These are phyloP conservation scores for Obelidium mucronatum DNA, from an alignment of 192 early-diverging fungal species.

Conservation along the genomic window DNA sequence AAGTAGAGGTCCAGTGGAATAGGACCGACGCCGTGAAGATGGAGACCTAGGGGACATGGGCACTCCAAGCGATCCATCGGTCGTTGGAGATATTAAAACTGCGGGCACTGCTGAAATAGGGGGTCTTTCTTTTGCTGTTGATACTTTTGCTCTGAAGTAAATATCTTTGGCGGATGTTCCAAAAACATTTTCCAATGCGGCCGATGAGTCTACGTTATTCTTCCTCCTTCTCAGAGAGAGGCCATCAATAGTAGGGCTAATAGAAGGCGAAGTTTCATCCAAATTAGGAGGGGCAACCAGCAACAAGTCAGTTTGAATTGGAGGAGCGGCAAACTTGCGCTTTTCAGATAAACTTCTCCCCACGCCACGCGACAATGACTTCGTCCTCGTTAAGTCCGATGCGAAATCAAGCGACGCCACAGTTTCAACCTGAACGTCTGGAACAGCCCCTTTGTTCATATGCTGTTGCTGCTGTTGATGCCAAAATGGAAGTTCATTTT, in stretches of 20 bases:
- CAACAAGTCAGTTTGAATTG: neutral
- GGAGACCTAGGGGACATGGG: neutral
- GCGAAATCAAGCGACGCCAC: too few species aligned
- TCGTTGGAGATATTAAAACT: conserved; percentile 11
- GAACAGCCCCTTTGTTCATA: neutral
- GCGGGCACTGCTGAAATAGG: neutral
- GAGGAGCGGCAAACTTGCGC: too few species aligned
- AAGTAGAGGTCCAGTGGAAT: conserved; percentile 22
- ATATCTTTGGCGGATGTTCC: conserved; percentile 6
- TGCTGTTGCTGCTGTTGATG: neutral
- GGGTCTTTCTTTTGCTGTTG: neutral
- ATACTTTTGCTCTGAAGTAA: conserved; percentile 22
- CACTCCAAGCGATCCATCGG: neutral
- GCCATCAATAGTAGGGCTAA: conserved; percentile 10
- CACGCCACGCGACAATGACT: too few species aligned
- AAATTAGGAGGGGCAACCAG: neutral
- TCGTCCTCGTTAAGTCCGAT: too few species aligned
- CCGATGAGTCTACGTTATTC: neutral
- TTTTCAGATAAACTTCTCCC: too few species aligned
- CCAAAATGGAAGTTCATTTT: conserved; percentile 19
- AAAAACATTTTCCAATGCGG: conserved; percentile 3
- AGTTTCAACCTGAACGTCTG: neutral
- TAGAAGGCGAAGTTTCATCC: neutral
- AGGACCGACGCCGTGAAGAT: conserved; percentile 7
- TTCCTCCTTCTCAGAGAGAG: neutral